Evolutionary conservation across 805 yeast species (phyloP).

Genomic region (Saccharomycopsis guyanensis): DNA sequence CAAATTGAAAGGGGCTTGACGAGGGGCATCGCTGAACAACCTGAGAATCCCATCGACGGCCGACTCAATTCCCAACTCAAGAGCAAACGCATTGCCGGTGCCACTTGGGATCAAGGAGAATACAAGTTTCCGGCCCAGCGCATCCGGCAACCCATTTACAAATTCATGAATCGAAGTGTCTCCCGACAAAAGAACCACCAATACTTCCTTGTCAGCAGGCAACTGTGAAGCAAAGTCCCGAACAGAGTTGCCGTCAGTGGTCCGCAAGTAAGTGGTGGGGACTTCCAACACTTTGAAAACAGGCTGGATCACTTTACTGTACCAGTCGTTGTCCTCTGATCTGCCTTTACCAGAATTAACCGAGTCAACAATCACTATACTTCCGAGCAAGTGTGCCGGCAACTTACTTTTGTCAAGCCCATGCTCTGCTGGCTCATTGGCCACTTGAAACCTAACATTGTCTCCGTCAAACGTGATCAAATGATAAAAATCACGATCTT

Average conservation of each 20-base stretch:
- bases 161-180: slow-evolving; percentile 71
- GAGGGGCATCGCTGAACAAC: slow-evolving; percentile 23
- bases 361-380: slow-evolving; percentile 37
- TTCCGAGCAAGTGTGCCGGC: background rate
- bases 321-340: slow-evolving; percentile 24
- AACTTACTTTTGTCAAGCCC: background rate
- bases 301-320: slow-evolving; percentile 33
- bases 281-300: slow-evolving; percentile 28
- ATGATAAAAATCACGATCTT: slow-evolving; percentile 17
- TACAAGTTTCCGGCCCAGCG: too few species aligned
- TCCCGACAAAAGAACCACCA: slow-evolving; percentile 60
- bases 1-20: slow-evolving; percentile 32
- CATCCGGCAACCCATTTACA: slow-evolving; percentile 36
- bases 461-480: slow-evolving; percentile 2
- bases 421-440: slow-evolving; percentile 2
- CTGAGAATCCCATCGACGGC: slow-evolving; percentile 26
- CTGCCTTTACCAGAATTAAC: slow-evolving; percentile 40
- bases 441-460: slow-evolving; percentile 2
- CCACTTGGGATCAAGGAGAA: slow-evolving; percentile 48
- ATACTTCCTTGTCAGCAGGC: slow-evolving; percentile 23
- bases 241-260: slow-evolving; percentile 31
- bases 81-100: slow-evolving; percentile 67
- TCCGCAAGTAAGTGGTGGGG: slow-evolving; percentile 30
- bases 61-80: slow-evolving; percentile 38
- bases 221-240: slow-evolving; percentile 22